phyloP scores from a whole-genome alignment of 345 rosid species.

The Rhizophora mangle region DNA sequence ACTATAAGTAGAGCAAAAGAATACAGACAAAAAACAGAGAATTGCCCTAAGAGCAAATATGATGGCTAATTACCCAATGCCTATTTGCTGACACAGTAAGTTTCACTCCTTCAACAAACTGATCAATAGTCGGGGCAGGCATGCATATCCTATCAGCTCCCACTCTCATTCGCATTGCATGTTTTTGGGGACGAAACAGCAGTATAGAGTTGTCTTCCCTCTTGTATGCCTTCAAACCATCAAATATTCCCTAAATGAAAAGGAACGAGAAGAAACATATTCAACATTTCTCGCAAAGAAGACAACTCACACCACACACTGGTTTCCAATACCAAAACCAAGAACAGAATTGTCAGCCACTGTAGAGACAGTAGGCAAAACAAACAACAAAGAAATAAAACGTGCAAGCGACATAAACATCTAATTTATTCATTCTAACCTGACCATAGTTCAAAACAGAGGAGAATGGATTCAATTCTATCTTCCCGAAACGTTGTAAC shows the following conservation, averaged over 20 bases:
- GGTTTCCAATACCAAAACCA: background rate
- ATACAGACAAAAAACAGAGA: constrained; percentile 6
- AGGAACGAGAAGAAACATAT: background rate
- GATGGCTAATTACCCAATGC: constrained; percentile 27
- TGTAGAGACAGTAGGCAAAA: background rate
- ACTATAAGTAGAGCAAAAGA: background rate
- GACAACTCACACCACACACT: background rate
- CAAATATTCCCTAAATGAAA: constrained; percentile 28
- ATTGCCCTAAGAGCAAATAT: background rate
- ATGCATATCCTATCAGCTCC: constrained; percentile 36
- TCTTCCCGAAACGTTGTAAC: constrained; percentile 25
- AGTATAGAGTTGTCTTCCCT: constrained; percentile 29
- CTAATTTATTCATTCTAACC: constrained; percentile 10
- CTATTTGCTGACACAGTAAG: constrained; percentile 25
- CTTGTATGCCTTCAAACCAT: constrained; percentile 32
- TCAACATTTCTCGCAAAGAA: background rate
- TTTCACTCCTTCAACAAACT: constrained; percentile 38
- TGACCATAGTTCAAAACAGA: constrained; percentile 38
- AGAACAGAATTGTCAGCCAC: background rate
- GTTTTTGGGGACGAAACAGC: constrained; percentile 31
- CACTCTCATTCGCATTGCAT: constrained; percentile 23
- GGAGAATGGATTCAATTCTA: constrained; percentile 29
- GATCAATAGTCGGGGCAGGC: constrained; percentile 32
- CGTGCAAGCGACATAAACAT: no score
- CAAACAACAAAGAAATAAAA: no score